phyloP scores from a whole-genome alignment of 2,329 filamentous ascomycete genomes.

The Elsinoe ampelina region DNA sequence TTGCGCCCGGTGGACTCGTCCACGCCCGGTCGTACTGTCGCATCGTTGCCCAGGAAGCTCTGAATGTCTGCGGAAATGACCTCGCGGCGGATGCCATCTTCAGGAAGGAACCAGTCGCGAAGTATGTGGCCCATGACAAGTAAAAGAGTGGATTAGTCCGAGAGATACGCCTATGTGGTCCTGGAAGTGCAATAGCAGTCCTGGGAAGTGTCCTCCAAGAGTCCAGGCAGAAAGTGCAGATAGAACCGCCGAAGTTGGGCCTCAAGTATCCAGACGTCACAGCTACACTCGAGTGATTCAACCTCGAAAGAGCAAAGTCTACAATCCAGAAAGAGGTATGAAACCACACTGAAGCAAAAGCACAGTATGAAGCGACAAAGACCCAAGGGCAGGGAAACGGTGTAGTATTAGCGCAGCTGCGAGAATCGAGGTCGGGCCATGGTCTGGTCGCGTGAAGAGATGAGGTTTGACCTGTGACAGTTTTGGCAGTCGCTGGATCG shows the following conservation, averaged over 20 bases:
- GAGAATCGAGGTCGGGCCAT: slow-evolving; percentile 2
- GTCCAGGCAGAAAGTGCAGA: not conserved
- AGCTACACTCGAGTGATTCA: not conserved
- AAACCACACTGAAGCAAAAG: not conserved
- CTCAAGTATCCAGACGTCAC: not conserved
- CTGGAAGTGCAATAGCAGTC: not conserved
- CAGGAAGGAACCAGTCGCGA: slow-evolving; percentile 41
- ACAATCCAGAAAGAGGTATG: not conserved
- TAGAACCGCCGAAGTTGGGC: not conserved
- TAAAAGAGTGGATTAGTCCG: not conserved
- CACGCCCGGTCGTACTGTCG: slow-evolving; percentile 40
- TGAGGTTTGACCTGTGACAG: not conserved
- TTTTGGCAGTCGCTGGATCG: not conserved
- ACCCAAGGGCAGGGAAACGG: not conserved
- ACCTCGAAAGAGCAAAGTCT: not conserved
- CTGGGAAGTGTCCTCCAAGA: not conserved
- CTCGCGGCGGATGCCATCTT: slow-evolving; percentile 42
- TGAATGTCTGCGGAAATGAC: slow-evolving; percentile 46
- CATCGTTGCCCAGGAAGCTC: slow-evolving; percentile 43
- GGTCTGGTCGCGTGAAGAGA: slow-evolving; percentile 6
- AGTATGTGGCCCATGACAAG: slow-evolving; percentile 21
- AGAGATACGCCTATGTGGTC: not conserved
- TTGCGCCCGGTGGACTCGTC: slow-evolving; percentile 31
- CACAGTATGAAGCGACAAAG: not conserved
- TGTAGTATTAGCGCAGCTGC: slow-evolving; percentile 3